Percentiles rank a stretch among this genome's conserved stretches.
Evolutionary conservation across 306 rosid species (phyloP).

Genomic region (Quercus dentata): DNA sequence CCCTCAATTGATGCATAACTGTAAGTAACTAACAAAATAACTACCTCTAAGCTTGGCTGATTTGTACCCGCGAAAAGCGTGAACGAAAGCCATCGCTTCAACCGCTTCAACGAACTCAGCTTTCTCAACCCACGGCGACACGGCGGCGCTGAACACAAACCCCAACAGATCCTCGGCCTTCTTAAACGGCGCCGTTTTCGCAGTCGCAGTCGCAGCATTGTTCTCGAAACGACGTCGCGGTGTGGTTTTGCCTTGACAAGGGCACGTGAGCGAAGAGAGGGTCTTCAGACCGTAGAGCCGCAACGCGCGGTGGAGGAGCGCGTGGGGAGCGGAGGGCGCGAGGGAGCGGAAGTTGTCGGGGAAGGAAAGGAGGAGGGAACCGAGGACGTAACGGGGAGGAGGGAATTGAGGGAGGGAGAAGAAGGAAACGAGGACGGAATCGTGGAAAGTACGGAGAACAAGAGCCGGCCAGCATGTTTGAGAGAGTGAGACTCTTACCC

Average conservation of each 20-base stretch:
- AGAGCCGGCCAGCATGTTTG: conserved; percentile 25
- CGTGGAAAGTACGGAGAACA: conserved; percentile 8
- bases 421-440: conserved; percentile 32
- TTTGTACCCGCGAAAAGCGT: conserved; percentile 31
- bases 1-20: not conserved
- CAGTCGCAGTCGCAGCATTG: too few species aligned
- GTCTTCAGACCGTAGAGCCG: conserved; percentile 16
- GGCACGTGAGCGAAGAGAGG: conserved; percentile 20
- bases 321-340: not conserved
- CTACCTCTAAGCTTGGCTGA: conserved; percentile 13
- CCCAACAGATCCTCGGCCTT: conserved; percentile 15
- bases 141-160: conserved; percentile 28
- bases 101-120: conserved; percentile 22
- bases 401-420: not conserved
- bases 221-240: too few species aligned
- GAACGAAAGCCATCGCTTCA: conserved; percentile 23
- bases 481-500: conserved; percentile 20
- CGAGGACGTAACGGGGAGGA: not conserved
- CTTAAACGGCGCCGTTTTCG: not conserved
- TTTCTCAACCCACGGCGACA: conserved; percentile 29
- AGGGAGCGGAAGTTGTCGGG: conserved; percentile 7
- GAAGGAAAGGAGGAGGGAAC: conserved; percentile 27
- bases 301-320: conserved; percentile 23
- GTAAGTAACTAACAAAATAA: not conserved
- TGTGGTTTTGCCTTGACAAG: not conserved